Base-by-base conservation (phyloP, 2,329 filamentous ascomycete species). In the Cladosporium sp. region DNA sequence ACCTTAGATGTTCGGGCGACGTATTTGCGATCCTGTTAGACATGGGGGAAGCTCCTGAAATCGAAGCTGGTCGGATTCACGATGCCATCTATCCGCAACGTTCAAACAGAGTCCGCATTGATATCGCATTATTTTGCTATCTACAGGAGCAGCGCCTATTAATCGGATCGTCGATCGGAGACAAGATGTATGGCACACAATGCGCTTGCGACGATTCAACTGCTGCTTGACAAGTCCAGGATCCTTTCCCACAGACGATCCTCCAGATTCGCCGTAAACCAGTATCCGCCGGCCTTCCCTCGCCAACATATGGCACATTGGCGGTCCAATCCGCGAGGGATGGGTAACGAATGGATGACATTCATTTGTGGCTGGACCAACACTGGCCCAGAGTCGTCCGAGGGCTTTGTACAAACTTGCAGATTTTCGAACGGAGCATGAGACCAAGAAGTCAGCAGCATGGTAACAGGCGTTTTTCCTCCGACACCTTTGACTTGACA, bases 371-470 rank as follows among this genome's bases (percentile, higher is more conserved):
- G 45, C 34, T 48, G 45, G 10, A 48, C 19, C 13, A 48, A 11
- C 9, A 4, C 19, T 6, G 45, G 45, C 8, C 40, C 37, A 9
- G 18, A 28, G 13, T 40, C 22, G 8, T 48, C 19, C 4, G 31
- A 8, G 13, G 11, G 2, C 9, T 32, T 11, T 13, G 16, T 22
- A 8, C 19, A 14, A 8, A 18, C 18, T 22, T 40, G 18, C 35
- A 48, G 19, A 7, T 48, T 18, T 9, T 18, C 13, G 9, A 40
- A 48, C n/a, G 45, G 45, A 2, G 34, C 13, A n/a, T 48, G 45
- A 3, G 45, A 48, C 45, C 45, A 48, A 3, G 45, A 48, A 3
- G 45, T 48, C 3, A 48, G 45, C 35, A 48, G 16, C 44, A 46
- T 14, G 14, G 44, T 37, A 1, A 31, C 44, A 9, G 44, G 34